Evolutionary conservation across 2,329 filamentous ascomycete species (phyloP), one percentile per base, ranked within the genome.

Genomic region (Chaetomium sp.): DNA sequence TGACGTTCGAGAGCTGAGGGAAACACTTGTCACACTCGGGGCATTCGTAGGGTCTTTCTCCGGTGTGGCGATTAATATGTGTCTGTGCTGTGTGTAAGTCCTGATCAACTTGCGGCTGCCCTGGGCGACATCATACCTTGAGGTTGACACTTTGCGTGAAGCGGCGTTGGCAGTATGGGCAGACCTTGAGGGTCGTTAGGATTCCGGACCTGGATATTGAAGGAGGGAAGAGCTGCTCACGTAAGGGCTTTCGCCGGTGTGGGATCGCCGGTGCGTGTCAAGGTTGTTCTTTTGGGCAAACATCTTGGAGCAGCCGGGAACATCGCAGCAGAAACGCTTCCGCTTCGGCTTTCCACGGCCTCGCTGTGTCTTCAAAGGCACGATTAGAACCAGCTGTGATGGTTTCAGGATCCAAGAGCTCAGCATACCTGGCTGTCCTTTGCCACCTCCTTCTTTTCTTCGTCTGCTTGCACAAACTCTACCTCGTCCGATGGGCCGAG

Each of bases 211-310:
- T 12, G 31, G 31, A 33, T 21, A 33, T 2, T 10, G 35, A 38
- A 12, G 47, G 25, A 13, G n/a, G 4, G 4, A 7, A 6, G 4
- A 42, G 16, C 6, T 1, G 53, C 91, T 82, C 80, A 96, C 90
- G 75, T 94, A 97, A 66, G 94, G 94, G 75, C 93, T 95, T 61
- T 90, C 87, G 19, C 95, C 95, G 2, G 92, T 97, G 77, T 99
- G 95, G 4, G 90, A 89, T 69, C 93, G 85, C 54, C 86, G 88
- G 76, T 99, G 95, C 57, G 96, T 97, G 67, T 95, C 90, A 12
- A 97, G 83, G 72, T 98, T 94, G 1, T 93, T 97, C 78, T 94
- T 96, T 74, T 98, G 94, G 65, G 87, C 87, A 76, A 97, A 98
- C 67, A 85, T 87, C 80, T 95, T 96, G 70, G 83, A 82, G 76